Base-by-base conservation (phyloP, 352 stramenopile genomes). In the Phytophthora pini region DNA sequence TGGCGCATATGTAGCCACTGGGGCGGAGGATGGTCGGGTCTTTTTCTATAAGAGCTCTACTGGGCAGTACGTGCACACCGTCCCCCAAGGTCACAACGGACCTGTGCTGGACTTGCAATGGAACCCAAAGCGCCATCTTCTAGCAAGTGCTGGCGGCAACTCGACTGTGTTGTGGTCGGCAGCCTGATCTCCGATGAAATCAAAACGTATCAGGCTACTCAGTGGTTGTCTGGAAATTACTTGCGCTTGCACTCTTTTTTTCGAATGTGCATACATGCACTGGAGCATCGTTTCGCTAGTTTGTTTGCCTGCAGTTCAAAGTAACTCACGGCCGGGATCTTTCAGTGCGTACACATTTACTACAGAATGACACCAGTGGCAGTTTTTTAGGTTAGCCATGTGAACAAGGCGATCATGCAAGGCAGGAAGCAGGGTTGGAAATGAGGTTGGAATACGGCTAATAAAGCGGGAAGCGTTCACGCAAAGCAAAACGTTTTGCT, bases 51-150 rank as follows among this genome's bases (percentile, higher is more conserved):
- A 80, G 11, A 74, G 84, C 15, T 54, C 73, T 9, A 81, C 68
- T 12, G 88, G 88, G 39, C 77, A 92, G 62, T 70, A 78, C 8
- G 73, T 91, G 43, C 77, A 89, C 39, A 69, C 76, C 5, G 60
- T 93, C 22, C 67, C 80, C 3, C 69, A 77, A 17, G 84, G 81
- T 8, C 88, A 95, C 58, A 70, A 86, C 34, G 88, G 88, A 2
- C 74, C 80, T 2, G 68, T 94, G 29, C 45, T 82, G 1, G 86
- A 91, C 49, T 32, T 95, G 49, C 77, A 92, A 51, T 94, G 88
- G 88, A 95, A 93, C 52, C 88, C 88, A 39, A 89, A 92, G 60
- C 82, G 88, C n/a, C 88, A 95, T 43, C 68, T 95, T 51, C 36
- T 95, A 54, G 86, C 68, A 15, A 93, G 74, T 50, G 77, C 83